Percentiles rank a stretch among this genome's conserved stretches.
These are phyloP conservation scores for Allium sativum DNA, from an alignment of 106 monocot species.

Conservation along the genomic window DNA sequence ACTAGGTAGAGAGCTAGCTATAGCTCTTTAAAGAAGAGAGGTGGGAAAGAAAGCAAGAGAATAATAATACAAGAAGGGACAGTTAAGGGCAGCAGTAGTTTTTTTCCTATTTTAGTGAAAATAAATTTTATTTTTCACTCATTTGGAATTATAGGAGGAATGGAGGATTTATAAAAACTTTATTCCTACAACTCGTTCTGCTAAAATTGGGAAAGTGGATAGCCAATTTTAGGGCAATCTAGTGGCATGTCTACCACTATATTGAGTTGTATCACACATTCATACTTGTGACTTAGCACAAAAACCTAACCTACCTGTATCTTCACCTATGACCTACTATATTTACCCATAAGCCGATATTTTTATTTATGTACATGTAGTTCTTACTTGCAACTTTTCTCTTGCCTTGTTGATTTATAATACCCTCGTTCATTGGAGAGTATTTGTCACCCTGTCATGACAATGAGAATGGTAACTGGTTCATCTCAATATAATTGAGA, in stretches of 20 bases:
- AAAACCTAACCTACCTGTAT: not conserved
- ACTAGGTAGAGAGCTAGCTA: no score
- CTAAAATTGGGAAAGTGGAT: constrained; percentile 6
- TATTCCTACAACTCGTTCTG: not conserved
- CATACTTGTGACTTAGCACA: not conserved
- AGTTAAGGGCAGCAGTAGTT: not conserved
- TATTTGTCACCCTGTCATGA: no score
- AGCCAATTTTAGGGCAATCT: constrained; percentile 1
- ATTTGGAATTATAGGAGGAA: not conserved
- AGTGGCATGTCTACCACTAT: not conserved
- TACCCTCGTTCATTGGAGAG: no score
- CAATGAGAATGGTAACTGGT: no score
- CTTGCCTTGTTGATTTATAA: no score
- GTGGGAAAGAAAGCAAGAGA: not conserved
- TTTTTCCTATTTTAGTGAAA: not conserved
- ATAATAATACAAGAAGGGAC: no score
- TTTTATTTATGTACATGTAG: not conserved
- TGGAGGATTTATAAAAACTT: not conserved
- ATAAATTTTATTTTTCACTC: not conserved
- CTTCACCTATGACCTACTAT: not conserved
- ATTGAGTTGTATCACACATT: not conserved
- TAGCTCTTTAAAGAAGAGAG: not conserved
- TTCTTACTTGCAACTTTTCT: no score
- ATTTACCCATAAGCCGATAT: not conserved
- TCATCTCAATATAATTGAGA: no score